phyloP scores from a whole-genome alignment of 306 rosid genomes.

The Quercus cerris region DNA sequence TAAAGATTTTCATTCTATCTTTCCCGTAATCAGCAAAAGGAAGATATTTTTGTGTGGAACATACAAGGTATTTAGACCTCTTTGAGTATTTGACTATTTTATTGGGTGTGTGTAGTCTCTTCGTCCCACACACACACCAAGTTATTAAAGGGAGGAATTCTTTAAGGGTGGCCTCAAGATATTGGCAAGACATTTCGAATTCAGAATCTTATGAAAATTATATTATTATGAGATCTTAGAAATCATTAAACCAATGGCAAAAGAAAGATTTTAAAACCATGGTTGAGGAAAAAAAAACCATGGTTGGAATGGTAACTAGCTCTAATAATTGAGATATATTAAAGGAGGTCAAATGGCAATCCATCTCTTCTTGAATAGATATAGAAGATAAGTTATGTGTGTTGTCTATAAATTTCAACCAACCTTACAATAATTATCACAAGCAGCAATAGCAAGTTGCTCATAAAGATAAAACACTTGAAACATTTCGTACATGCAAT shows the following conservation, averaged over 20 bases:
- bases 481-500: neutral
- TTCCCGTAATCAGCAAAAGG: neutral
- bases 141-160: no score
- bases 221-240: no score
- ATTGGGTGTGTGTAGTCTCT: no score
- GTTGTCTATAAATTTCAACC: neutral
- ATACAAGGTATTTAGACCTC: no score
- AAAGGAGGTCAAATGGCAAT: slow-evolving; percentile 6
- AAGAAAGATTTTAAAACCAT: neutral
- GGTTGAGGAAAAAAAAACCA: neutral
- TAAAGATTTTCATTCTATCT: neutral
- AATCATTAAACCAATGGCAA: no score
- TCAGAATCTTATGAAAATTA: no score
- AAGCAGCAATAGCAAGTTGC: neutral
- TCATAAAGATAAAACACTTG: neutral
- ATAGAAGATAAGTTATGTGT: neutral
- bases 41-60: no score
- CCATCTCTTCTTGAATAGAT: neutral
- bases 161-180: no score
- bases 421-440: neutral
- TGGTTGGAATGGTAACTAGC: neutral
- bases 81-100: no score
- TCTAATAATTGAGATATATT: slow-evolving; percentile 18
- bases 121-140: no score
- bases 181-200: no score